Base-by-base conservation (phyloP, 345 rosid species). In the Populus nigra region DNA sequence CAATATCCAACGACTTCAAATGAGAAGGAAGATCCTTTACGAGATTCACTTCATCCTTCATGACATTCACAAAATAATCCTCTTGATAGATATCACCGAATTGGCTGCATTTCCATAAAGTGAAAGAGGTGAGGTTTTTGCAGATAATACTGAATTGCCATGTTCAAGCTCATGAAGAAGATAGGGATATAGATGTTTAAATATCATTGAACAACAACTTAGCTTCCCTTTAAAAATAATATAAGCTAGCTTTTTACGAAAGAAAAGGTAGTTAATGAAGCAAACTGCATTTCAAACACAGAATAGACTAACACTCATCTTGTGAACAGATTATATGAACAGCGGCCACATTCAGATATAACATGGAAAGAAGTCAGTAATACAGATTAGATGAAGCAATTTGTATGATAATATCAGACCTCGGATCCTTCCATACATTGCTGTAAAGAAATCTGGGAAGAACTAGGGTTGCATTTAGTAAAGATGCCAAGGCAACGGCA, bases 371-470 rank as follows among this genome's bases (percentile, higher is more conserved):
- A 16, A 59, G 33, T 12, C n/a, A 20, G 33, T 33, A 45, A 69
- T 27, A 29, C 18, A 67, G 18, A 38, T 36, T 29, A n/a, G 10
- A 68, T 18, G 25, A 41, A 53, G 62, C 18, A 12, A 25, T 20
- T 63, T 36, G 43, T 18, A 41, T 45, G 4, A 71, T 68, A 67
- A 68, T 41, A 69, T 55, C 65, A 47, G 67, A 93, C 98, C 98
- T 95, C 3, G 98, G 96, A 88, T 95, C 99, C 81, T 89, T 93
- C 99, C 98, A 93, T n/a, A 93, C 97, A 75, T 90, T 95, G 90
- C 99, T 95, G 88, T 93, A 93, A 59, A 92, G 92, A 84, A 95
- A 93, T 85, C 80, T 87, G 13, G 99, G 99, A 78, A 92, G 81
- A 81, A 90, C 88, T 69, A 95, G 83, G 69, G 93, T 90, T 27